Evolutionary conservation across 768 basidiomycete species (phyloP), one percentile per base, ranked within the genome.

Genomic region (Infundibulicybe gibba): DNA sequence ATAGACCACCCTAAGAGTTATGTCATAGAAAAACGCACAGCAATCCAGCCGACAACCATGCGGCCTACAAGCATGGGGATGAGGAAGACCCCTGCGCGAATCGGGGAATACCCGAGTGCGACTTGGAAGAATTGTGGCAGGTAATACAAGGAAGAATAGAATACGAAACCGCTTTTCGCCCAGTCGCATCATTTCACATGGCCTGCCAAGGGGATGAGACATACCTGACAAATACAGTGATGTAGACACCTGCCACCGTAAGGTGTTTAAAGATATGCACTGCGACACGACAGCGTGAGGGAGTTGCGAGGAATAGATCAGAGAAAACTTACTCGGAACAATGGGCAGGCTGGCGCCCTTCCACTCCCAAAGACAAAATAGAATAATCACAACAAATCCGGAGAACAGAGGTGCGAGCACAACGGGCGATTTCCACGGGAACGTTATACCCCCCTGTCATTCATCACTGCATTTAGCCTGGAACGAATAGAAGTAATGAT

Each of bases 111-210:
- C 5, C 80, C 81, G n/a, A 83, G 63, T 3, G 78, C 83, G 6
- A 87, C 78, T 63, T 89, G 87, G 64, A 87, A 85, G 59, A 80
- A 88, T 52, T 85, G 81, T 2, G 89, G 87, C 0, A 89, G 72
- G 55, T 87, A 87, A 61, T 80, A 87, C 12, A 86, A 58, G 8
- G 83, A 75, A 13, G 79, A 82, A 62, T 75, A 81, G 60, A 80
- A 82, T 2, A 81, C 67, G 50, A 81, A 76, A 19, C 80, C 81
- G 41, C 80, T 83, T 25, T 25, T 25, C 25, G 47, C 25, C 25
- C 3, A 25, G 25, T 31, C 14, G 31, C 56, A 47, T 48, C 38
- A 12, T 30, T 1, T 3, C 12, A 2, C 19, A 13, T n/a, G 17
- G 12, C 17, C 46, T 10, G 46, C 20, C 13, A 16, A 32, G 3